Evolutionary conservation across 495 filamentous ascomycete genomes (phyloP).

Genomic region (Penicillium fimorum): DNA sequence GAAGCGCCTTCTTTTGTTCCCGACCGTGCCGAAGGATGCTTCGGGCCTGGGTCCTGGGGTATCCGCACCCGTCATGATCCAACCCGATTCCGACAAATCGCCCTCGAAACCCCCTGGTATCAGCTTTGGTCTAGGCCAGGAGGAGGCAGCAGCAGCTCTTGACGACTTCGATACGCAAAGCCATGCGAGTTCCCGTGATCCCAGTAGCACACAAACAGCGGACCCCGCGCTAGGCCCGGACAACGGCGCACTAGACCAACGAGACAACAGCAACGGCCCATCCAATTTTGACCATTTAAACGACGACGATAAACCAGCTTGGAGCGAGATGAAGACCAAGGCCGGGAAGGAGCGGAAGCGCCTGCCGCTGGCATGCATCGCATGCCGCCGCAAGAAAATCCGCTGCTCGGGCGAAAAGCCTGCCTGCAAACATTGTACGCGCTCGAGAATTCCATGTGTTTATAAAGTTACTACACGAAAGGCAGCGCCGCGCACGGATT

Average conservation of each 20-base stretch:
- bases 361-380: conserved; percentile 91
- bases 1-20: conserved; percentile 7
- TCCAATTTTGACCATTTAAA: conserved; percentile 55
- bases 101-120: conserved; percentile 35
- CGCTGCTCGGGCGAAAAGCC: conserved; percentile 97
- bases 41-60: conserved; percentile 38
- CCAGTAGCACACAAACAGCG: conserved; percentile 29
- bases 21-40: conserved; percentile 40
- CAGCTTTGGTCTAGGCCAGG: conserved; percentile 28
- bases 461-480: conserved; percentile 97
- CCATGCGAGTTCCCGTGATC: conserved; percentile 46
- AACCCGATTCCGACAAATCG: conserved; percentile 40
- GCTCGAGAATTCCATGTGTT: conserved; percentile 94
- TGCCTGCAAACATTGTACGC: conserved; percentile 92
- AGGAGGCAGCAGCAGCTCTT: conserved; percentile 30
- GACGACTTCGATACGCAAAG: conserved; percentile 47
- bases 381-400: conserved; percentile 95
- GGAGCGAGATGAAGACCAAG: conserved; percentile 97
- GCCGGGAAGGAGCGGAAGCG: conserved; percentile 96
- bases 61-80: conserved; percentile 47
- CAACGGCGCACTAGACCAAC: conserved; percentile 26
- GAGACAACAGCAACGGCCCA: conserved; percentile 39
- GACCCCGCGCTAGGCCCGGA: conserved; percentile 27
- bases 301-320: conserved; percentile 57
- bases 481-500: conserved; percentile 93